Conservation (phyloP, 352 stramenopile species). For the Phytophthora hybrid region DNA sequence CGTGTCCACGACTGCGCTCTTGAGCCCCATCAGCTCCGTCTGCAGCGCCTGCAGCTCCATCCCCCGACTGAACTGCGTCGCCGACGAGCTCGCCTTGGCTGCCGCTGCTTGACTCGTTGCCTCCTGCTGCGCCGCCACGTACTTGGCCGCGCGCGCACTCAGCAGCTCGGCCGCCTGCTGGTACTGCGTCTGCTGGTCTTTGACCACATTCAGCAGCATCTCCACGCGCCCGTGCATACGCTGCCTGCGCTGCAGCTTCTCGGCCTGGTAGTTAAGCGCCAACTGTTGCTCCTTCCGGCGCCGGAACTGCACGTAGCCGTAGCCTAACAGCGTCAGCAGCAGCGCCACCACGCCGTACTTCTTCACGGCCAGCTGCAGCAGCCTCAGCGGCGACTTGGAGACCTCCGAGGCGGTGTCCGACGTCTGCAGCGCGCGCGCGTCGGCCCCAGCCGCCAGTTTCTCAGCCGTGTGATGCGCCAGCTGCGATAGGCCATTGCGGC, state of each 20-base stretch:
- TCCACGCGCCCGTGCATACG: slow-evolving; percentile 35
- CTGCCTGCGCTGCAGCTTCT: slow-evolving; percentile 31
- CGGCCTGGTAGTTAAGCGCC: slow-evolving; percentile 27
- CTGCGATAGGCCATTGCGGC: slow-evolving; percentile 62
- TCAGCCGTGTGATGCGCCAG: slow-evolving; percentile 28
- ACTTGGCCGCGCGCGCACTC: slow-evolving; percentile 29
- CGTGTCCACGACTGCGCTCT: slow-evolving; percentile 42
- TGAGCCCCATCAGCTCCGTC: slow-evolving; percentile 47
- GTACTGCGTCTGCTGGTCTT: slow-evolving; percentile 55
- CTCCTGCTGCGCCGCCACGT: slow-evolving; percentile 29
- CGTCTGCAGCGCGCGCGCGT: background rate
- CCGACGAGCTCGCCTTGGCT: slow-evolving; percentile 8
- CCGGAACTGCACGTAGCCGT: slow-evolving; percentile 44
- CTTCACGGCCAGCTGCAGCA: slow-evolving; percentile 35
- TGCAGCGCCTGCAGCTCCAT: slow-evolving; percentile 48
- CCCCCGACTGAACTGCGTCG: slow-evolving; percentile 23
- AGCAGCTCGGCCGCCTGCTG: slow-evolving; percentile 46
- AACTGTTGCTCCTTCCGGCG: slow-evolving; percentile 40
- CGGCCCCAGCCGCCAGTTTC: background rate
- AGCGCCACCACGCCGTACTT: slow-evolving; percentile 50
- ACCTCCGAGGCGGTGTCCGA: background rate
- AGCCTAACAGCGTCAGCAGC: slow-evolving; percentile 41
- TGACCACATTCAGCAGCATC: slow-evolving; percentile 45
- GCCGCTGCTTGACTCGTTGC: background rate
- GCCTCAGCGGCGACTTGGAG: slow-evolving; percentile 23